A percentile compares a stretch with the other conserved stretches of the same genome.
Conservation (phyloP, 2,329 filamentous ascomycete species). For the Colletotrichum abscissum region DNA sequence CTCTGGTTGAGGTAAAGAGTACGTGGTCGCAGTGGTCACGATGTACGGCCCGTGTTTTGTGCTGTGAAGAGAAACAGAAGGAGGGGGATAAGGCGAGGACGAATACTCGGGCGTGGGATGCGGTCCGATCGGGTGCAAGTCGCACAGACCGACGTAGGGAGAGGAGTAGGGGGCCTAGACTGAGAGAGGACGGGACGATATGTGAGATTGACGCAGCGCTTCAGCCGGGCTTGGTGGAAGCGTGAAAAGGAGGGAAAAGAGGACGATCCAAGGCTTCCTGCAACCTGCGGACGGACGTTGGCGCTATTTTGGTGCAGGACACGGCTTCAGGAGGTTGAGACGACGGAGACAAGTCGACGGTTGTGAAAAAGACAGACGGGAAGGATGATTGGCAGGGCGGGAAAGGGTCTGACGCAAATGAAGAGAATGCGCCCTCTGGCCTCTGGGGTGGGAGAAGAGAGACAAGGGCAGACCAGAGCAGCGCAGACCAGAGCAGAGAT, state of each 20-base stretch:
- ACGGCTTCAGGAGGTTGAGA: slow-evolving; percentile 33
- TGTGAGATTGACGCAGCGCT: slow-evolving; percentile 28
- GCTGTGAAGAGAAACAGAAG: not conserved
- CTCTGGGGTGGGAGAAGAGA: not conserved
- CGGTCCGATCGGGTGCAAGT: slow-evolving; percentile 15
- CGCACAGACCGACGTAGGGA: slow-evolving; percentile 34
- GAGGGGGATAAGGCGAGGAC: not conserved
- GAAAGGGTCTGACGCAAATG: slow-evolving; percentile 30
- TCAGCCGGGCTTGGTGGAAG: slow-evolving; percentile 10
- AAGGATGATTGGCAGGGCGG: slow-evolving; percentile 34
- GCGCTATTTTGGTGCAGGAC: slow-evolving; percentile 31
- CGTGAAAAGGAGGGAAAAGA: not conserved
- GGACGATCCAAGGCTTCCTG: slow-evolving; percentile 6
- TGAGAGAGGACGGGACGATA: slow-evolving; percentile 17
- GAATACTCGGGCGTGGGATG: slow-evolving; percentile 10
- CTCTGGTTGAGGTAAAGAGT: not conserved
- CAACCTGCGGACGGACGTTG: slow-evolving; percentile 26
- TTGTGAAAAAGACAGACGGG: slow-evolving; percentile 18
- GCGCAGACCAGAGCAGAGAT: not conserved
- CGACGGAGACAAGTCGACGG: slow-evolving; percentile 18
- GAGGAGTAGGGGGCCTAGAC: not conserved
- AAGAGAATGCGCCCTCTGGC: not conserved
- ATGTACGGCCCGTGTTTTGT: slow-evolving; percentile 9
- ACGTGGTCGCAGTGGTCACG: slow-evolving; percentile 9
- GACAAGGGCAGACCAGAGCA: slow-evolving; percentile 1